phyloP scores from a whole-genome alignment of 495 filamentous ascomycete species.

The Hypoxylon cercidicola region DNA sequence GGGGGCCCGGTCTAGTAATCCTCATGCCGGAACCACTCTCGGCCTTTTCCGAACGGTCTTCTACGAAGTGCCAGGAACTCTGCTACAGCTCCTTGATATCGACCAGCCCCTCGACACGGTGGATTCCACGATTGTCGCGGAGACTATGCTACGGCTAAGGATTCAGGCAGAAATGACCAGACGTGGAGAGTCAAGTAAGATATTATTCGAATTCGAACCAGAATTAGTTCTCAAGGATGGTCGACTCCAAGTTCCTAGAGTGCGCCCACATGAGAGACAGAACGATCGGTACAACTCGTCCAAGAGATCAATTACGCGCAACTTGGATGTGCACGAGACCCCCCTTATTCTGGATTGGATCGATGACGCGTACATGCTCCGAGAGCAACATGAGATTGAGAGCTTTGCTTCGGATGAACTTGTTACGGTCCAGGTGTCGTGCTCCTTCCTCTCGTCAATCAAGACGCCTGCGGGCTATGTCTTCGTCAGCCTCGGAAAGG shows the following conservation, averaged over 20 bases:
- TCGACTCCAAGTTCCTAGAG: neutral
- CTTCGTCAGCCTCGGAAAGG: neutral
- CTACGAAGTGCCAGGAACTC: constrained; percentile 1
- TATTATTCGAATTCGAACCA: neutral
- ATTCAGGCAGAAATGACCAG: constrained; percentile 1
- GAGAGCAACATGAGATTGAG: neutral
- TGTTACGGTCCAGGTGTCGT: neutral
- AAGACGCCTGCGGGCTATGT: constrained; percentile 1
- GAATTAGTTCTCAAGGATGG: constrained; percentile 6
- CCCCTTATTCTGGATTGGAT: neutral
- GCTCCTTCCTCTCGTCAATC: neutral
- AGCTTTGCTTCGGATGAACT: neutral
- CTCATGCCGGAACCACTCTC: neutral
- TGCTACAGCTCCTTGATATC: constrained; percentile 8
- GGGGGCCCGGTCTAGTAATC: neutral
- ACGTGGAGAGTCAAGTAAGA: constrained; percentile 2
- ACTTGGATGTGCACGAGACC: neutral
- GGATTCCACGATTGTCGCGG: neutral
- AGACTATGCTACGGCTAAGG: neutral
- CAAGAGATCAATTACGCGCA: neutral
- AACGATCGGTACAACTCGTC: constrained; percentile 1
- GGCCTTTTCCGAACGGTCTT: constrained; percentile 3
- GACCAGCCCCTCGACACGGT: constrained; percentile 5
- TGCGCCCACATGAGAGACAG: neutral
- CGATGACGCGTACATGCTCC: constrained; percentile 2